phyloP scores from a whole-genome alignment of 2,329 filamentous ascomycete genomes.

The Hypomyces rosellus region DNA sequence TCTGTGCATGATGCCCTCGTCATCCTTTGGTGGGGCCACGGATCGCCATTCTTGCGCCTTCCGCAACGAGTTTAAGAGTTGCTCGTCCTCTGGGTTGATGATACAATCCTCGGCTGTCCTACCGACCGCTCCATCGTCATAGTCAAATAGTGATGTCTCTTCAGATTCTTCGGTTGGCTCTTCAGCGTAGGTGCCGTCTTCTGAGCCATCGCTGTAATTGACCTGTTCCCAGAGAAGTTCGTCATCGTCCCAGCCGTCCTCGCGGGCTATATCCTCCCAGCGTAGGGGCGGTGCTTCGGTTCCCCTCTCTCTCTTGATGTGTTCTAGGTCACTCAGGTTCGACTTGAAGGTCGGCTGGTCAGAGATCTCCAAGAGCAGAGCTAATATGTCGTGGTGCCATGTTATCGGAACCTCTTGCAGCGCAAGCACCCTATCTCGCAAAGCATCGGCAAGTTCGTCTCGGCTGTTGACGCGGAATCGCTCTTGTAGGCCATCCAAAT shows the following conservation, averaged over 20 bases:
- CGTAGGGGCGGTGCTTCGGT: slow-evolving; percentile 48
- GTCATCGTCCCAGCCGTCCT: slow-evolving; percentile 66
- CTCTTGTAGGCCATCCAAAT: slow-evolving; percentile 70
- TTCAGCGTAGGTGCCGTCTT: slow-evolving; percentile 35
- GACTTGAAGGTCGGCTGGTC: slow-evolving; percentile 71
- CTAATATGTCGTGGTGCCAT: slow-evolving; percentile 74
- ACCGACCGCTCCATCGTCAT: slow-evolving; percentile 21
- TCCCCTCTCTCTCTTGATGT: slow-evolving; percentile 37
- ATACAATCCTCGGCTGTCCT: slow-evolving; percentile 28
- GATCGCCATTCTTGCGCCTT: slow-evolving; percentile 31
- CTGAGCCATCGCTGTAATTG: slow-evolving; percentile 62
- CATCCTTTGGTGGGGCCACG: slow-evolving; percentile 28
- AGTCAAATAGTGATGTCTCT: slow-evolving; percentile 23
- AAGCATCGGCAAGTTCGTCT: slow-evolving; percentile 69
- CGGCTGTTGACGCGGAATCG: slow-evolving; percentile 76
- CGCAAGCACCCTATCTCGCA: slow-evolving; percentile 53
- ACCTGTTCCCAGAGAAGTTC: slow-evolving; percentile 64
- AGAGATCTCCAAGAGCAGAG: slow-evolving; percentile 73
- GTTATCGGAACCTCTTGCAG: slow-evolving; percentile 48
- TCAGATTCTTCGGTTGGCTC: slow-evolving; percentile 34
- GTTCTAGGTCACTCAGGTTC: slow-evolving; percentile 55
- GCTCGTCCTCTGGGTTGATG: slow-evolving; percentile 27
- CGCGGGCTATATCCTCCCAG: slow-evolving; percentile 73
- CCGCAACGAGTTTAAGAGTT: slow-evolving; percentile 25
- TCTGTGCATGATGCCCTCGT: slow-evolving; percentile 30